These are phyloP conservation scores for Oryza meridionalis DNA, from an alignment of 176 grass and related monocot genomes.

Conservation along the genomic window DNA sequence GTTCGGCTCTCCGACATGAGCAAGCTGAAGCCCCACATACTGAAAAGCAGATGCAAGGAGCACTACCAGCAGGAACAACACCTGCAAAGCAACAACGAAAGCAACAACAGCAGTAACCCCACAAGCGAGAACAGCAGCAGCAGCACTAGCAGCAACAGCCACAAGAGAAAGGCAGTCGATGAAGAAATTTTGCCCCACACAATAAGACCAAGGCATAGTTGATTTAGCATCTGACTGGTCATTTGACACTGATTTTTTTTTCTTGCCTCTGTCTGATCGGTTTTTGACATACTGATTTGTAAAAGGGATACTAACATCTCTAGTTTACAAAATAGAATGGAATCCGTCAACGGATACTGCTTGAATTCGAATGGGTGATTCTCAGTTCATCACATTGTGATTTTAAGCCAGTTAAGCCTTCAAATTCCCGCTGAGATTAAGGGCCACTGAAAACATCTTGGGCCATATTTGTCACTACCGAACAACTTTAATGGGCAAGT, in stretches of 20 bases:
- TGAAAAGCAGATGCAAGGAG: slow-evolving; percentile 73
- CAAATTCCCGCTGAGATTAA: not conserved
- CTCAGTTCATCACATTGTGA: not conserved
- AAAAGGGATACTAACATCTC: not conserved
- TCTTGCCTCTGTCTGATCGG: not conserved
- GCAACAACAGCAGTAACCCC: slow-evolving; percentile 35
- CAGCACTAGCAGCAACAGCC: slow-evolving; percentile 34
- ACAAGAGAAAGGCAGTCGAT: slow-evolving; percentile 72
- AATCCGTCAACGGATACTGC: not conserved
- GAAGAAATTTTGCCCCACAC: slow-evolving; percentile 51
- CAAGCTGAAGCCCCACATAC: slow-evolving; percentile 82
- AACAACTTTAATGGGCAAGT: not conserved
- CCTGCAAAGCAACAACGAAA: slow-evolving; percentile 47
- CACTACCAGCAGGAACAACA: slow-evolving; percentile 51
- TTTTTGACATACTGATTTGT: not conserved
- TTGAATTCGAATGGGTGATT: not conserved
- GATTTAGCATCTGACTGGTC: slow-evolving; percentile 21
- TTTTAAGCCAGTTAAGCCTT: not conserved
- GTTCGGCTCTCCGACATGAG: slow-evolving; percentile 91
- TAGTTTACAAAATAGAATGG: not conserved
- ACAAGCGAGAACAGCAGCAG: slow-evolving; percentile 30
- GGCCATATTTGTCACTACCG: not conserved
- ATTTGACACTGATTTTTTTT: slow-evolving; percentile 5
- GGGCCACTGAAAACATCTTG: not conserved
- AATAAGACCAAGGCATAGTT: slow-evolving; percentile 63